Evolutionary conservation across 2,329 filamentous ascomycete species (phyloP), one percentile per base, ranked within the genome.

Genomic region (Pseudogymnoascus sp.): DNA sequence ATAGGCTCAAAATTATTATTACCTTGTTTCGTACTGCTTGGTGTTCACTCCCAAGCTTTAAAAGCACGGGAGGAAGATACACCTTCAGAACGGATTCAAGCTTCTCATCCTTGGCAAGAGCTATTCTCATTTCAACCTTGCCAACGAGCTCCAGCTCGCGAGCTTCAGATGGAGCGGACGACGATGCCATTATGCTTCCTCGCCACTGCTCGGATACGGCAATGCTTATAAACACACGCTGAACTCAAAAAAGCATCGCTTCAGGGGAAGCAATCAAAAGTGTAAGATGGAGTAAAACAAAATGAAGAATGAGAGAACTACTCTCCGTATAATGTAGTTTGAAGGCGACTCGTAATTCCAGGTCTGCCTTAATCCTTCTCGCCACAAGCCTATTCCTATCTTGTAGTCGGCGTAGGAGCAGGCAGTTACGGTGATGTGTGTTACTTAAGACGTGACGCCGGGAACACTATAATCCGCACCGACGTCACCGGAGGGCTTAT

Each of bases 31-130:
- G 85, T 28, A 97, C 94, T 47, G 85, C 81, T 58, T 85, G 81
- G 74, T 92, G 85, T 22, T 91, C 88, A 57, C 92, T 97, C 33
- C 82, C 86, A 33, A 95, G 85, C 72, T 97, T 97, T 62, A 97
- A 80, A 2, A 99, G 81, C 9, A 97, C 76, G 0, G 93, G 88
- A 3, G 89, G 78, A 25, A 99, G 79, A 70, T 93, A 97, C 41
- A 83, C 86, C 69, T 88, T 85, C 16, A 99, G 80, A 14, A 94
- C 79, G 22, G 85, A 77, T 72, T 93, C 85, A 1, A 99, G 83
- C 75, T 93, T 95, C 65, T 85, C 80, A 72, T 97, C 93, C 59
- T 91, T 87, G 67, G 92, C 88, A 59, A 93, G 84, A 28, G 85
- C 88, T 14, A 85, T 72, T 12, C 69, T 72, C 69, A 97, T 94